These are phyloP conservation scores for Lumnitzera racemosa DNA, from an alignment of 345 rosid species.

Conservation along the genomic window DNA sequence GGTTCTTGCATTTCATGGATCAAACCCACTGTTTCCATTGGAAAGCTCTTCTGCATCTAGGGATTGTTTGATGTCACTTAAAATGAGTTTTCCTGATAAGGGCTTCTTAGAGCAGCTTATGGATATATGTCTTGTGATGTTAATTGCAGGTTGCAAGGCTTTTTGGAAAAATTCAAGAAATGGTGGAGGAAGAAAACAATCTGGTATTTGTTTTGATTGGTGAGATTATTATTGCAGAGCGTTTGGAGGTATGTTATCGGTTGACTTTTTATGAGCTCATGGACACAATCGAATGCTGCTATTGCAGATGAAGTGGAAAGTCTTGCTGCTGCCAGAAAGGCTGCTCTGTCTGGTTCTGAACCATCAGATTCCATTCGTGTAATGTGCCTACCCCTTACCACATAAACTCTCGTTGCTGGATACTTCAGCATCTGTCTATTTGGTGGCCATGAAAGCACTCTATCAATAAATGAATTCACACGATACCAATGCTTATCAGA, in stretches of 20 bases:
- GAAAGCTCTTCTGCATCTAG: not conserved
- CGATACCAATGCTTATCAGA: no score
- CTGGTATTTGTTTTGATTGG: constrained; percentile 98
- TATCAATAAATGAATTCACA: no score
- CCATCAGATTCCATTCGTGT: constrained; percentile 99
- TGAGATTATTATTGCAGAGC: constrained; percentile 31
- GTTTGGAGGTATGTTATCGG: constrained; percentile 2
- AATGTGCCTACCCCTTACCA: constrained; percentile 9
- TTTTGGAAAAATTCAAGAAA: constrained; percentile 96
- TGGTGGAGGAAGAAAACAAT: constrained; percentile 98
- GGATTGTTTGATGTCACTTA: not conserved
- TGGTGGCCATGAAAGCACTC: no score
- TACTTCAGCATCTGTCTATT: not conserved
- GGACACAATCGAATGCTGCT: constrained; percentile 17
- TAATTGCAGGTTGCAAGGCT: constrained; percentile 82
- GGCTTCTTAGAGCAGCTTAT: not conserved
- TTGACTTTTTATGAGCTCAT: constrained; percentile 16
- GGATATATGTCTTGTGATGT: not conserved
- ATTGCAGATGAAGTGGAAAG: constrained; percentile 98
- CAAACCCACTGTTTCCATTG: not conserved
- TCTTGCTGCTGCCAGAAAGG: constrained; percentile 95
- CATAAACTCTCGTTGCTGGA: not conserved
- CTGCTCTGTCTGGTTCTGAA: constrained; percentile 96
- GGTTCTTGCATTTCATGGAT: no score
- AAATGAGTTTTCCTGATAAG: not conserved